Conservation (phyloP, 176 grass and related monocot genomes). For the Cenchrus americanus region DNA sequence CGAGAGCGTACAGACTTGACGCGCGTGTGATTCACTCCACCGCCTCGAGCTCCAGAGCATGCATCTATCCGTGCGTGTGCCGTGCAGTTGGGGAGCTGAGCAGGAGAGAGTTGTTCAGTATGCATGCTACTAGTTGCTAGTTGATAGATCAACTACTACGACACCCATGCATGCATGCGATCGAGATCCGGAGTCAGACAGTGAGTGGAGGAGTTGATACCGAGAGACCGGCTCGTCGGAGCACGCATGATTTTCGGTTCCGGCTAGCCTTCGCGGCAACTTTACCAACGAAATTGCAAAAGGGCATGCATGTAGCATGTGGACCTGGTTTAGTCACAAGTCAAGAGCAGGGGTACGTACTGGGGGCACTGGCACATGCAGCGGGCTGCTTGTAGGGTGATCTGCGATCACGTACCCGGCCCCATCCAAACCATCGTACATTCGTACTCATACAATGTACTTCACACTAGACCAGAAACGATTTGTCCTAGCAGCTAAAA, state of each 20-base stretch:
- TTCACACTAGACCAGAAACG: too few species aligned
- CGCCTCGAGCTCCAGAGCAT: background rate
- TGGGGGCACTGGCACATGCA: background rate
- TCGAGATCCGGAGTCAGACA: slow-evolving; percentile 6
- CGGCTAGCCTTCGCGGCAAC: background rate
- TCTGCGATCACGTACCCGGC: too few species aligned
- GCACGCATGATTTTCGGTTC: background rate
- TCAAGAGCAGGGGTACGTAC: background rate
- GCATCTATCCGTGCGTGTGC: background rate
- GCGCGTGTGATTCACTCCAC: slow-evolving; percentile 18
- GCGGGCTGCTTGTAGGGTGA: too few species aligned
- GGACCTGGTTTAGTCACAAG: background rate
- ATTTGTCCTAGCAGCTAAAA: too few species aligned
- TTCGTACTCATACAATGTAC: too few species aligned
- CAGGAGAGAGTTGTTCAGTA: background rate
- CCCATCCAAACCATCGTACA: too few species aligned
- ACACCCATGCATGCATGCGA: background rate
- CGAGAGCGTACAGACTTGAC: background rate
- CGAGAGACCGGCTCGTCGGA: slow-evolving; percentile 36
- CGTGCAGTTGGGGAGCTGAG: slow-evolving; percentile 18
- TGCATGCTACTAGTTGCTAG: too few species aligned
- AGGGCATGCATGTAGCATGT: background rate
- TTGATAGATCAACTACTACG: background rate
- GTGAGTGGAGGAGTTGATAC: slow-evolving; percentile 42
- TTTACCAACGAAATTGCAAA: slow-evolving; percentile 7